Conservation (phyloP, 257 asterid genomes). For the Echium plantagineum region DNA sequence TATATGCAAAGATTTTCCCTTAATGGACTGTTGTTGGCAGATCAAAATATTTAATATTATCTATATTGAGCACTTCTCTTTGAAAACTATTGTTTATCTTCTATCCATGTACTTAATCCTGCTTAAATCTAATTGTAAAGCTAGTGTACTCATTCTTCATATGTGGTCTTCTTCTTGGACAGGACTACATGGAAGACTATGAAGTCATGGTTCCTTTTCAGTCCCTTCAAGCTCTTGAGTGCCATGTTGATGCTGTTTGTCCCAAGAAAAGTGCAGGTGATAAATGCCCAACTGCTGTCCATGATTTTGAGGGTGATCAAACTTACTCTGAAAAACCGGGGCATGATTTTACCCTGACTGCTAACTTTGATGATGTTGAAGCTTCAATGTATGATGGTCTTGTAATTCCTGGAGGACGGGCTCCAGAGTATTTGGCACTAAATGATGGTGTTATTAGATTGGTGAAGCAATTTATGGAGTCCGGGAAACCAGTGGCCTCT, state of each 20-base stretch:
- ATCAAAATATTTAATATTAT: too few species aligned
- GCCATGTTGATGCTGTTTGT: conserved; percentile 86
- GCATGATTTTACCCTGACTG: conserved; percentile 69
- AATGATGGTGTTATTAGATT: conserved; percentile 49
- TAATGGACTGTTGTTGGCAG: too few species aligned
- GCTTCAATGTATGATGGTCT: conserved; percentile 75
- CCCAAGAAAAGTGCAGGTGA: conserved; percentile 68
- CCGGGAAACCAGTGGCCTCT: conserved; percentile 83
- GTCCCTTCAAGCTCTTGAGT: conserved; percentile 80
- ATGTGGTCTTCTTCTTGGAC: conserved; percentile 10
- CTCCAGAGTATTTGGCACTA: conserved; percentile 90
- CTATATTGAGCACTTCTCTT: too few species aligned
- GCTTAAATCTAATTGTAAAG: too few species aligned
- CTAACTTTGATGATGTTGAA: conserved; percentile 42
- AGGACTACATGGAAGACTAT: conserved; percentile 99
- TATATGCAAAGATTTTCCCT: too few species aligned
- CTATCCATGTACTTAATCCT: too few species aligned
- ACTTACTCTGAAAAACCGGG: conserved; percentile 97
- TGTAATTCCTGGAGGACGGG: conserved; percentile 94
- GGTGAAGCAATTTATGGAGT: conserved; percentile 67
- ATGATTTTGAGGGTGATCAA: conserved; percentile 97
- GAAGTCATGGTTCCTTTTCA: conserved; percentile 90
- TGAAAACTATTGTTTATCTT: too few species aligned
- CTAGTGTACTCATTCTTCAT: neutral
- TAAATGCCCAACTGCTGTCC: conserved; percentile 75